These are phyloP conservation scores for Plasmodium reichenowi DNA, from an alignment of 169 alveolate genomes.

Conservation along the genomic window DNA sequence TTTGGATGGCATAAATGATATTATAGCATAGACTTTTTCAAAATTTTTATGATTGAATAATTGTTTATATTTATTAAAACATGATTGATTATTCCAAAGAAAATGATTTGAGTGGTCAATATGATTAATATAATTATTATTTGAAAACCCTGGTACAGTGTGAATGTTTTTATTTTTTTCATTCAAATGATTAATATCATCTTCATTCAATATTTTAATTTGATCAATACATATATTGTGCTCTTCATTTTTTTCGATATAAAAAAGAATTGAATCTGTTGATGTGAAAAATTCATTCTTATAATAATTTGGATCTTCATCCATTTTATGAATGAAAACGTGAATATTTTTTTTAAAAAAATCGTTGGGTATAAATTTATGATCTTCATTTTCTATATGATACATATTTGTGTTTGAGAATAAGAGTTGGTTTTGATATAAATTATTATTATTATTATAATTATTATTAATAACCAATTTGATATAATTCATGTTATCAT, in stretches of 20 bases:
- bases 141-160: too few relatives aligned
- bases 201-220: slow-evolving; percentile 4
- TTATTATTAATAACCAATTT: slow-evolving; percentile 25
- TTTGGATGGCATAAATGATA: slow-evolving; percentile 42
- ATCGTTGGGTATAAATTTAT: too few relatives aligned
- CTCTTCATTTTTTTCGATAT: slow-evolving; percentile 35
- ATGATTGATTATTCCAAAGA: too few relatives aligned
- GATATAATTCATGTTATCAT: slow-evolving; percentile 33
- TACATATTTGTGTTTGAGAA: too few relatives aligned
- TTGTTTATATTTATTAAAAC: too few relatives aligned
- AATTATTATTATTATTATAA: not conserved
- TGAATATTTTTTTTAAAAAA: too few relatives aligned
- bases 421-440: too few relatives aligned
- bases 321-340: too few relatives aligned
- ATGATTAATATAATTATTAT: too few relatives aligned
- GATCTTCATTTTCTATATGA: too few relatives aligned
- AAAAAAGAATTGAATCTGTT: slow-evolving; percentile 21
- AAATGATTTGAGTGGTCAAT: too few relatives aligned
- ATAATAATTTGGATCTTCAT: too few relatives aligned
- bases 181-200: not conserved
- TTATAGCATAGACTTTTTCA: slow-evolving; percentile 23
- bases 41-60: not conserved
- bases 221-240: slow-evolving; percentile 1
- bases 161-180: not conserved
- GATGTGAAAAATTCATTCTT: not conserved